These are phyloP conservation scores for Yamadazyma aaseri DNA, from an alignment of 1,139 yeast genomes.

Conservation along the genomic window DNA sequence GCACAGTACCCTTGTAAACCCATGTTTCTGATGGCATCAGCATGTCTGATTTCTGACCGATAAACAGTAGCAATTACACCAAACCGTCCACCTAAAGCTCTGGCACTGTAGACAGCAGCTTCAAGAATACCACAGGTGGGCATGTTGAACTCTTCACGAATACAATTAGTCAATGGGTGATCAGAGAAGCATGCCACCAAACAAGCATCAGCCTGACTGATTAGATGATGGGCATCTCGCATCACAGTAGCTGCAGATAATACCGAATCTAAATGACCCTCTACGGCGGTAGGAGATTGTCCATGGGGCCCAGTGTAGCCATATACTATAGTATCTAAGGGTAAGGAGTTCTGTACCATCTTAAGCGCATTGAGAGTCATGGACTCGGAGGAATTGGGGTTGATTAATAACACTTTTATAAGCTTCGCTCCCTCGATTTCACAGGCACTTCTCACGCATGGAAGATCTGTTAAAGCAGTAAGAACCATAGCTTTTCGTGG, in stretches of 20 bases:
- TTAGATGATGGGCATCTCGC: conserved; percentile 9
- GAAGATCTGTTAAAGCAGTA: neutral
- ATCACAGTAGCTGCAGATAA: conserved; percentile 9
- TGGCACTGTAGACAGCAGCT: conserved; percentile 11
- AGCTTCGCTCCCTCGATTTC: neutral
- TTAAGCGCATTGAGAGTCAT: conserved; percentile 12
- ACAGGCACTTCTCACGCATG: neutral
- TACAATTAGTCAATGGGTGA: conserved; percentile 12
- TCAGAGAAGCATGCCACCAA: conserved; percentile 14
- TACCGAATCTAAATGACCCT: conserved; percentile 13
- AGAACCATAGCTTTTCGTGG: too few species aligned
- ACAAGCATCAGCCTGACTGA: conserved; percentile 10
- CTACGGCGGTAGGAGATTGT: conserved; percentile 9
- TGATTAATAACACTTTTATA: conserved; percentile 9
- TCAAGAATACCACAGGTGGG: conserved; percentile 14
- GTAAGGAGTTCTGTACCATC: conserved; percentile 7
- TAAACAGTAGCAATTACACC: conserved; percentile 21
- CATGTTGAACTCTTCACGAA: conserved; percentile 12
- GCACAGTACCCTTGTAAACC: conserved; percentile 27
- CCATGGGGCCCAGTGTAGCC: conserved; percentile 12
- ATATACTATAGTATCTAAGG: conserved; percentile 10
- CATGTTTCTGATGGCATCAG: conserved; percentile 21
- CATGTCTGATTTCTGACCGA: conserved; percentile 21
- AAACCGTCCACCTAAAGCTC: conserved; percentile 11
- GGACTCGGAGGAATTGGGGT: conserved; percentile 10